phyloP scores from a whole-genome alignment of 2,329 filamentous ascomycete species.

The Rhynchosporium agropyri region DNA sequence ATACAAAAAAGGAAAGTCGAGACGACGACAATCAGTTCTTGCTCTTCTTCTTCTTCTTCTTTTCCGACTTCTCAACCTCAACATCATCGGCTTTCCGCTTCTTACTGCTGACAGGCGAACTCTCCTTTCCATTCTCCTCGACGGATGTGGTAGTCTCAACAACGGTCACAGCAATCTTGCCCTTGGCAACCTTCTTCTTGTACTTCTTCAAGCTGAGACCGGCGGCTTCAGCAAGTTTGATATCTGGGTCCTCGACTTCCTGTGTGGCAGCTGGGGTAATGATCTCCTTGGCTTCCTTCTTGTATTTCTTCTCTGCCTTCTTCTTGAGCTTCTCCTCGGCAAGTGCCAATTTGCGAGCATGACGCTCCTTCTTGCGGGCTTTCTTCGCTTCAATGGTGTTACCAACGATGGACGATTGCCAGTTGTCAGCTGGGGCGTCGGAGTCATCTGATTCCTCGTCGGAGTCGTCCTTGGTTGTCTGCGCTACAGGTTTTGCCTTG shows the following conservation, averaged over 20 bases:
- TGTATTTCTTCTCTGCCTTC: constrained; percentile 46
- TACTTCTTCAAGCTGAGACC: constrained; percentile 76
- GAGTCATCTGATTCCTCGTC: constrained; percentile 24
- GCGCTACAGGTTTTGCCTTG: constrained; percentile 32
- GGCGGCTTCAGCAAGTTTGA: constrained; percentile 62
- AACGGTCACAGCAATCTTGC: constrained; percentile 63
- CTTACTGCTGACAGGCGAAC: constrained; percentile 56
- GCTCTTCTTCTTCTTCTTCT: constrained; percentile 61
- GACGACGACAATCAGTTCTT: constrained; percentile 37
- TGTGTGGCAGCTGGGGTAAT: constrained; percentile 39
- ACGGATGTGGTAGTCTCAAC: constrained; percentile 65
- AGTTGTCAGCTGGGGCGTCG: constrained; percentile 21
- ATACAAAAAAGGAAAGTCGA: constrained; percentile 29
- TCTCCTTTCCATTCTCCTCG: constrained; percentile 58
- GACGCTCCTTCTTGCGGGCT: constrained; percentile 34
- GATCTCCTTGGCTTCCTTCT: constrained; percentile 31
- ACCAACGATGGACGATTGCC: constrained; percentile 30
- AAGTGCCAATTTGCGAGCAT: constrained; percentile 38
- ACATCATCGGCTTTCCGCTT: constrained; percentile 65
- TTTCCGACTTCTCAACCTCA: constrained; percentile 60
- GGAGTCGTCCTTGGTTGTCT: constrained; percentile 20
- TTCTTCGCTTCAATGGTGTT: constrained; percentile 40
- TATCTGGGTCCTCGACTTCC: constrained; percentile 46
- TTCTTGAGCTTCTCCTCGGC: constrained; percentile 46
- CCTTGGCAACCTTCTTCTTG: constrained; percentile 75